A percentile compares a stretch with the other conserved stretches of the same genome.
These are phyloP conservation scores for Antitrichia curtipendula DNA, from an alignment of 225 moss, liverwort and hornwort genomes.

Conservation along the genomic window DNA sequence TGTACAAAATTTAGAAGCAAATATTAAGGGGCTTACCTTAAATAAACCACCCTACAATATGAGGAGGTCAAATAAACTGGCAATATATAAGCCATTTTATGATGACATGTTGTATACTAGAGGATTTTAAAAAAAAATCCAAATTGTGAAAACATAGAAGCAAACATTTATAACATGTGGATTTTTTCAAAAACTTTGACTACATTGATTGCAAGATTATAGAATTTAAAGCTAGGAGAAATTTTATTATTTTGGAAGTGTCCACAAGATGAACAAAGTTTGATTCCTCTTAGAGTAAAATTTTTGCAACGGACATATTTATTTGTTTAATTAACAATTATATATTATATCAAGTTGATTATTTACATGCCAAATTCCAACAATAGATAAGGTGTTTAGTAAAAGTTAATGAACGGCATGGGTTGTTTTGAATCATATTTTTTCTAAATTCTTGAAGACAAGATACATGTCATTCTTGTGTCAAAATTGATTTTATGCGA, in stretches of 20 bases:
- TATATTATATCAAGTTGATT: not conserved
- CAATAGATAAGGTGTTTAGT: not conserved
- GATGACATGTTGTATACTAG: not conserved
- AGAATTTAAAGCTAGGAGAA: not conserved
- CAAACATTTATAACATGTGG: not conserved
- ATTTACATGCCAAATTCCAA: not conserved
- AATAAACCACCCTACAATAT: not conserved
- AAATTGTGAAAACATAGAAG: rapidly evolving
- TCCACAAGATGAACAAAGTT: rapidly evolving
- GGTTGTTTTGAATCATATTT: not conserved
- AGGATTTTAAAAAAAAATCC: rapidly evolving
- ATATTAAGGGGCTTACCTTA: not conserved
- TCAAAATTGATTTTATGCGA: not conserved
- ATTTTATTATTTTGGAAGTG: rapidly evolving
- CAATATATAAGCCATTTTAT: not conserved
- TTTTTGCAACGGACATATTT: not conserved
- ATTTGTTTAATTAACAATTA: not conserved
- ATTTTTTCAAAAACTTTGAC: not conserved
- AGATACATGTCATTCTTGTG: not conserved
- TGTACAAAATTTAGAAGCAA: not conserved
- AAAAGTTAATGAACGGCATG: rapidly evolving
- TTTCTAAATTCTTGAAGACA: not conserved
- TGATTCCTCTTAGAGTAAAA: not conserved
- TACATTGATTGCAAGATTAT: not conserved
- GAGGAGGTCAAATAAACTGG: rapidly evolving